These are phyloP conservation scores for Scytalidium lignicola DNA, from an alignment of 2,329 filamentous ascomycete genomes.

Conservation along the genomic window DNA sequence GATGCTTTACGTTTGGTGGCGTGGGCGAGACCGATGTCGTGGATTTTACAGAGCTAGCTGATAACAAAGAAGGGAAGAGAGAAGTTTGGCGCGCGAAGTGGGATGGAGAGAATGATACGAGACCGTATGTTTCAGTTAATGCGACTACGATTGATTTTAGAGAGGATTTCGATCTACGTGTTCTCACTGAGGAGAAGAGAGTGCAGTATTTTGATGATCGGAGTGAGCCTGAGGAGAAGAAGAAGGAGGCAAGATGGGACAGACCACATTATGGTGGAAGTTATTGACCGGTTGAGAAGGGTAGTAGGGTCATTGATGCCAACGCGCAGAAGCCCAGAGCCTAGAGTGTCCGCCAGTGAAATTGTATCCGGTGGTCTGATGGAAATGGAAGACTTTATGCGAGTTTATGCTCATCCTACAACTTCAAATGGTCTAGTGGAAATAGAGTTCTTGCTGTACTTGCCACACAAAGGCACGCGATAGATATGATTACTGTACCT, in stretches of 20 bases:
- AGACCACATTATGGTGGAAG: slow-evolving; percentile 22
- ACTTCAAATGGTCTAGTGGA: no score
- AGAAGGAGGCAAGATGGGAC: slow-evolving; percentile 20
- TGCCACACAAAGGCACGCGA: no score
- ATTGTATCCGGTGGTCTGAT: no score
- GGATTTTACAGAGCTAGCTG: slow-evolving; percentile 17
- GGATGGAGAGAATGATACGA: slow-evolving; percentile 20
- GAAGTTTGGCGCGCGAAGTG: slow-evolving; percentile 23
- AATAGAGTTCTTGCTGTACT: no score
- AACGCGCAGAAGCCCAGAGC: slow-evolving; percentile 4
- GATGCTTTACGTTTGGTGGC: slow-evolving; percentile 35
- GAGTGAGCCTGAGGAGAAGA: slow-evolving; percentile 21
- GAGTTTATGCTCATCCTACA: no score
- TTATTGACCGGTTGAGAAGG: slow-evolving; percentile 20
- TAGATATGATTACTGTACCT: no score
- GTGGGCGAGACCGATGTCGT: slow-evolving; percentile 24
- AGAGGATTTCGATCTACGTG: slow-evolving; percentile 23
- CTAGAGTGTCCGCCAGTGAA: no score
- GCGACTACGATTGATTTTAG: slow-evolving; percentile 21
- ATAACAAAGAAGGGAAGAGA: slow-evolving; percentile 20
- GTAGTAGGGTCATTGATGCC: slow-evolving; percentile 9
- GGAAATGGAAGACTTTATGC: no score
- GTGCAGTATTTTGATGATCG: slow-evolving; percentile 23
- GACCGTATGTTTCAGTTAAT: slow-evolving; percentile 23
- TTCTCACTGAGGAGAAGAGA: slow-evolving; percentile 24